These are phyloP conservation scores for Diaporthe sp. DNA, from an alignment of 2,329 filamentous ascomycete genomes.

Conservation along the genomic window DNA sequence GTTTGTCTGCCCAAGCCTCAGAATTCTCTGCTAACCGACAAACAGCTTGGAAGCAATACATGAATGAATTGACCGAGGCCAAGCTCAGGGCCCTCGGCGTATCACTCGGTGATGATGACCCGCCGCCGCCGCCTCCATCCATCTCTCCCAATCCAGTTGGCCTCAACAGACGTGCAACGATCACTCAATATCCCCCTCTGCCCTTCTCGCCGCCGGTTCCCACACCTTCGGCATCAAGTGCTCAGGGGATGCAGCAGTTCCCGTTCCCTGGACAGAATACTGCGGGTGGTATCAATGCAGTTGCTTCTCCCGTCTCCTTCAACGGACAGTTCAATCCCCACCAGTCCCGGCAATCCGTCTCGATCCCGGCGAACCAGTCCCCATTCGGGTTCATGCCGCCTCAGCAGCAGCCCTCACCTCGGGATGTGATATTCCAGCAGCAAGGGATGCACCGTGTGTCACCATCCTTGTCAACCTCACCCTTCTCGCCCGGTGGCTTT, in stretches of 20 bases:
- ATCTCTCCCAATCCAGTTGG: slow-evolving; percentile 76
- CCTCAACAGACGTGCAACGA: slow-evolving; percentile 77
- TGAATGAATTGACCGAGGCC: slow-evolving; percentile 86
- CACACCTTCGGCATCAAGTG: slow-evolving; percentile 82
- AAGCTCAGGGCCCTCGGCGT: slow-evolving; percentile 94
- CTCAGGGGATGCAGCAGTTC: slow-evolving; percentile 68
- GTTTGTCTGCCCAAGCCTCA: background rate
- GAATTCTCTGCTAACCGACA: slow-evolving; percentile 41
- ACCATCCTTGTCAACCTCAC: slow-evolving; percentile 73
- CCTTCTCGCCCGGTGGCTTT: slow-evolving; percentile 69
- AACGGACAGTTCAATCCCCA: slow-evolving; percentile 75
- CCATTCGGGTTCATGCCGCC: slow-evolving; percentile 72
- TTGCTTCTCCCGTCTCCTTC: slow-evolving; percentile 81
- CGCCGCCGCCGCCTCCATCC: slow-evolving; percentile 67
- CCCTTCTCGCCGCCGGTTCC: slow-evolving; percentile 89
- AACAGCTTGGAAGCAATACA: slow-evolving; percentile 80
- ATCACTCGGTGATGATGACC: slow-evolving; percentile 81
- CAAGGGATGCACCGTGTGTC: slow-evolving; percentile 72
- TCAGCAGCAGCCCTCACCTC: slow-evolving; percentile 69
- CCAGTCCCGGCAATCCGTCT: slow-evolving; percentile 82
- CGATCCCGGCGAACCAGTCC: slow-evolving; percentile 65
- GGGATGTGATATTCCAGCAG: slow-evolving; percentile 64
- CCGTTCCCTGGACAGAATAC: slow-evolving; percentile 73
- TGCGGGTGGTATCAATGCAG: slow-evolving; percentile 65
- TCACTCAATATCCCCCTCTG: slow-evolving; percentile 77